Evolutionary conservation across 108 stramenopile species (phyloP).

Genomic region (Cyclotella choctawhatcheeana): DNA sequence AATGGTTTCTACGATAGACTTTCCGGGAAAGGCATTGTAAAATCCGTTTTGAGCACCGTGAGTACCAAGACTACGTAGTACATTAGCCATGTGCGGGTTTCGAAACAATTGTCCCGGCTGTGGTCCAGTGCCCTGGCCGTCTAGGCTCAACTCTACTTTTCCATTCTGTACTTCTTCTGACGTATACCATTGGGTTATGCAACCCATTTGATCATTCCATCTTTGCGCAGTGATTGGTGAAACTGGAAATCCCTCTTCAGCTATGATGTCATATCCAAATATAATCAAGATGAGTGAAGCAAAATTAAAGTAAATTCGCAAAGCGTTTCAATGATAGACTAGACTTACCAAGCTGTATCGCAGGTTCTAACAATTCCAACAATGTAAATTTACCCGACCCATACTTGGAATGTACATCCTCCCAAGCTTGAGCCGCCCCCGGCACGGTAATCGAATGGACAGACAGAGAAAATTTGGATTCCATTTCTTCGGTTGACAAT

Average conservation of each 20-base stretch:
- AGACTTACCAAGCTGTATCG: conserved; percentile 63
- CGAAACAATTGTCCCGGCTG: conserved; percentile 78
- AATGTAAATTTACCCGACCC: conserved; percentile 83
- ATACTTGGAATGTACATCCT: conserved; percentile 68
- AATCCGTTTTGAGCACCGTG: conserved; percentile 88
- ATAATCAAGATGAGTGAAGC: neutral
- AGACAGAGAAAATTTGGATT: conserved; percentile 48
- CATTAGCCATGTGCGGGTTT: conserved; percentile 89
- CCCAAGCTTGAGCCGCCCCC: conserved; percentile 95
- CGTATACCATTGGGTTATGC: conserved; percentile 70
- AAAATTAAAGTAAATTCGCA: too few species aligned
- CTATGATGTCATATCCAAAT: too few species aligned
- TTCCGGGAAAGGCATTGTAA: conserved; percentile 83
- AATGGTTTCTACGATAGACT: conserved; percentile 83
- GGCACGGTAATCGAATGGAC: conserved; percentile 93
- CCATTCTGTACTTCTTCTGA: conserved; percentile 39
- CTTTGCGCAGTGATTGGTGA: conserved; percentile 80
- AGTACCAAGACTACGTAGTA: conserved; percentile 79
- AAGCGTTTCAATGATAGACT: too few species aligned
- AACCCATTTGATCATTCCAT: conserved; percentile 76
- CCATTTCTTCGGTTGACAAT: conserved; percentile 8
- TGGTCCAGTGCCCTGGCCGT: conserved; percentile 62
- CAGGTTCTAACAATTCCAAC: conserved; percentile 87
- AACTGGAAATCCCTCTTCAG: conserved; percentile 94
- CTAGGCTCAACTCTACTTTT: conserved; percentile 60